These are phyloP conservation scores for Tricladium varicosporioides DNA, from an alignment of 2,329 filamentous ascomycete genomes.

Conservation along the genomic window DNA sequence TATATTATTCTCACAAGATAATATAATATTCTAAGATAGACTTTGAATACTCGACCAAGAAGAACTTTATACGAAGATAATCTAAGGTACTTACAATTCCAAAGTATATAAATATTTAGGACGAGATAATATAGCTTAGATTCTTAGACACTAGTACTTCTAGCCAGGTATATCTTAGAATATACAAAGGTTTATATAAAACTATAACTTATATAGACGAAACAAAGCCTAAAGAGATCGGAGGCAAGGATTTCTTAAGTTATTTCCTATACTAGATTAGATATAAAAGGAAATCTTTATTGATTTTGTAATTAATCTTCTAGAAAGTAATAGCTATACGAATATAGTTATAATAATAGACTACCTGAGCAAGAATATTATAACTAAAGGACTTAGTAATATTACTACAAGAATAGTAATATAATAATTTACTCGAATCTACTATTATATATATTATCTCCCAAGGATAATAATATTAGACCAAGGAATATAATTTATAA, in stretches of 20 bases:
- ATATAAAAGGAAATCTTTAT: slow-evolving; percentile 12
- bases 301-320: slow-evolving; percentile 3
- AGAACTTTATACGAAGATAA: background rate
- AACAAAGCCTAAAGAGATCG: slow-evolving; percentile 3
- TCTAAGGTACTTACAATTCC: slow-evolving; percentile 4
- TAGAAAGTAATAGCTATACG: background rate
- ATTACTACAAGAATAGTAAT: background rate
- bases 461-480: background rate
- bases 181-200: slow-evolving; percentile 1
- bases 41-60: background rate
- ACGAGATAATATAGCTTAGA: slow-evolving; percentile 1
- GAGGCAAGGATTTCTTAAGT: slow-evolving; percentile 8
- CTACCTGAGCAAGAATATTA: background rate
- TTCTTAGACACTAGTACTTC: background rate
- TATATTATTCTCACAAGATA: background rate
- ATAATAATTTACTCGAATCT: background rate
- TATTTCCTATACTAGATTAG: background rate
- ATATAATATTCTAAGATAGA: background rate
- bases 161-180: background rate
- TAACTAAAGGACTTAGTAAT: background rate
- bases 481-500: background rate
- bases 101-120: slow-evolving; percentile 1
- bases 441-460: background rate
- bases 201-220: slow-evolving; percentile 1
- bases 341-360: background rate